phyloP scores from a whole-genome alignment of 2,329 filamentous ascomycete genomes.

The Talaromyces sp. region DNA sequence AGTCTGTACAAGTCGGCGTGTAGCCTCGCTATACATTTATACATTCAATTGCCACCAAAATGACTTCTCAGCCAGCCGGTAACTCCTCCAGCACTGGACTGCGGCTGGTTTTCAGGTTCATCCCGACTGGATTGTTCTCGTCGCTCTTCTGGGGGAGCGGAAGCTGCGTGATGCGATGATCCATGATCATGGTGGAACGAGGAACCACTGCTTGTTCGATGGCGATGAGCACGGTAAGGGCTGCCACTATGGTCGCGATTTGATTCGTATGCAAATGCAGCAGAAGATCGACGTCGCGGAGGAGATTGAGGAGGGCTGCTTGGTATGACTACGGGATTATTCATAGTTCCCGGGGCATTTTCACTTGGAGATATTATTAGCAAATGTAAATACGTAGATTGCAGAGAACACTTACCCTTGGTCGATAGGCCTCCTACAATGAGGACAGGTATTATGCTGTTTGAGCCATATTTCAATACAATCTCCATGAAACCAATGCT shows the following conservation, averaged over 20 bases:
- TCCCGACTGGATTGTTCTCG: not conserved
- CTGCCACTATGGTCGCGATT: constrained; percentile 1
- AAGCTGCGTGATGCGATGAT: not conserved
- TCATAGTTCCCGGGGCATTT: constrained; percentile 11
- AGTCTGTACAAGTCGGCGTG: constrained; percentile 5
- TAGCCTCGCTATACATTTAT: not conserved
- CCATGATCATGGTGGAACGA: constrained; percentile 2
- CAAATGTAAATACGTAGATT: constrained; percentile 21
- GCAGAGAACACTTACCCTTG: constrained; percentile 19
- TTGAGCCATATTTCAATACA: constrained; percentile 81
- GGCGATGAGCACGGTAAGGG: constrained; percentile 2
- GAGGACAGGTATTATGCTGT: constrained; percentile 88
- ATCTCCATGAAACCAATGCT: constrained; percentile 86
- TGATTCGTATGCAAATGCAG: not conserved
- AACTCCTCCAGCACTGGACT: constrained; percentile 11
- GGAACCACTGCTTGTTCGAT: constrained; percentile 3
- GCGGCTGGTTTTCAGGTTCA: not conserved
- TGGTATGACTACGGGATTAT: constrained; percentile 17
- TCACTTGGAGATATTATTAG: constrained; percentile 9
- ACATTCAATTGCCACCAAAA: constrained; percentile 24
- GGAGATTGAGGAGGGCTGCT: constrained; percentile 16
- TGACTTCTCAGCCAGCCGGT: constrained; percentile 27
- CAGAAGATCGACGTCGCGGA: constrained; percentile 3
- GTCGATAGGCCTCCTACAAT: constrained; percentile 43
- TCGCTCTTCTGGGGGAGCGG: constrained; percentile 4